phyloP scores from a whole-genome alignment of 495 filamentous ascomycete genomes.

The Aspergillus conjunctus region DNA sequence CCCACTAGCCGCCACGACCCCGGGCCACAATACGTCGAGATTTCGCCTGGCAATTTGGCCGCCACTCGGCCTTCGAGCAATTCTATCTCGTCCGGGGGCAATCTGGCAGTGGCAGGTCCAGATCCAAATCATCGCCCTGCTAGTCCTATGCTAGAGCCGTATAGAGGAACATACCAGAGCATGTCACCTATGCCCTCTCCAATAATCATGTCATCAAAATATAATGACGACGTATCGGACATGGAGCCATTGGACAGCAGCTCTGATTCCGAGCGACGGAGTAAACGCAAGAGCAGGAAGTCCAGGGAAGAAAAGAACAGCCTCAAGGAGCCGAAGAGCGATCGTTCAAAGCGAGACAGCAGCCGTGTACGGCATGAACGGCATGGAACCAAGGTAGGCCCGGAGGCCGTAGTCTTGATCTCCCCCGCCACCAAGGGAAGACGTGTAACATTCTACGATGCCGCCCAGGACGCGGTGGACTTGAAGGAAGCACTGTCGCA shows the following conservation, averaged over 20 bases:
- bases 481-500: slow-evolving; percentile 76
- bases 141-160: slow-evolving; percentile 88
- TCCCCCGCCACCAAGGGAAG: slow-evolving; percentile 40
- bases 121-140: slow-evolving; percentile 58
- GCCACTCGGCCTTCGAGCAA: slow-evolving; percentile 38
- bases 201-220: slow-evolving; percentile 45
- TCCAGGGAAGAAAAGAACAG: slow-evolving; percentile 31
- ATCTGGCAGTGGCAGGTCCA: slow-evolving; percentile 33
- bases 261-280: slow-evolving; percentile 39
- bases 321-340: slow-evolving; percentile 33
- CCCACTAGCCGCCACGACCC: slow-evolving; percentile 20
- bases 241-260: slow-evolving; percentile 45
- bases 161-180: slow-evolving; percentile 91
- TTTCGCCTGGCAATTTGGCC: slow-evolving; percentile 40
- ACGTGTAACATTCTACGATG: slow-evolving; percentile 70
- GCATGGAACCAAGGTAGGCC: slow-evolving; percentile 28
- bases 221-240: slow-evolving; percentile 56
- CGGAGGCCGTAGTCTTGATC: slow-evolving; percentile 33
- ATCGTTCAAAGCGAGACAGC: slow-evolving; percentile 33
- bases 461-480: slow-evolving; percentile 71
- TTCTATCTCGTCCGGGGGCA: slow-evolving; percentile 46
- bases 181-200: slow-evolving; percentile 95
- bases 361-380: slow-evolving; percentile 32
- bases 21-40: slow-evolving; percentile 46
- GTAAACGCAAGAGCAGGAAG: slow-evolving; percentile 34